Evolutionary conservation across 2,329 filamentous ascomycete species (phyloP), one percentile per base, ranked within the genome.

Genomic region (Venturiaceae sp.): DNA sequence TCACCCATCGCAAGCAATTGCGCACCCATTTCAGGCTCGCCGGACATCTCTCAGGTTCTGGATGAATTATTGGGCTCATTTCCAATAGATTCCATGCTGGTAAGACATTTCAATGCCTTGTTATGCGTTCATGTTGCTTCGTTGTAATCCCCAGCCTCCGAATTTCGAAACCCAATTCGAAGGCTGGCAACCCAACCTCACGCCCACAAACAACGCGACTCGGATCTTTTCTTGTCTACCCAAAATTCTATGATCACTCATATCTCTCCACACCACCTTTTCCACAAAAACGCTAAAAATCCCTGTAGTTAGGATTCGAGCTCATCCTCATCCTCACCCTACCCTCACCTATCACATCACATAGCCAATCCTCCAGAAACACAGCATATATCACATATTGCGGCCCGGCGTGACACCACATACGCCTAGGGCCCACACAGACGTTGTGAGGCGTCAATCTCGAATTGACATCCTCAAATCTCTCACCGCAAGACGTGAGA

Each of bases 241-340:
- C 44, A 30, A 50, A 4, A n/a, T 9, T n/a, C 26, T 50, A 6
- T 7, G 5, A 30, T 30, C 13, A 30, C 13, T 50, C 44, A n/a
- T n/a, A n/a, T 30, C 44, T 26, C 44, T 50, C 44, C 44, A 50
- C 23, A 30, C 44, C 14, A 50, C 44, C 13, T 50, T 6, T 30
- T 50, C 44, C 2, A 23, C 44, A 30, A n/a, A n/a, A 5, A n/a
- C 13, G 44, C 44, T 50, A 50, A 50, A n/a, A 50, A 50, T 50
- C 44, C 44, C 44, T 50, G 44, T n/a, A 50, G 44, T 14, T 16
- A n/a, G n/a, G 3, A 50, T 30, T n/a, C 23, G 13, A 50, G 44
- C 44, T 30, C 44, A 50, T 50, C 44, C 44, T 50, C 44, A 26
- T n/a, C n/a, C n/a, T n/a, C n/a, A n/a, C n/a, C n/a, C 44, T 50